Evolutionary conservation across 208 protist species (phyloP).

Genomic region (Leishmania braziliensis): DNA sequence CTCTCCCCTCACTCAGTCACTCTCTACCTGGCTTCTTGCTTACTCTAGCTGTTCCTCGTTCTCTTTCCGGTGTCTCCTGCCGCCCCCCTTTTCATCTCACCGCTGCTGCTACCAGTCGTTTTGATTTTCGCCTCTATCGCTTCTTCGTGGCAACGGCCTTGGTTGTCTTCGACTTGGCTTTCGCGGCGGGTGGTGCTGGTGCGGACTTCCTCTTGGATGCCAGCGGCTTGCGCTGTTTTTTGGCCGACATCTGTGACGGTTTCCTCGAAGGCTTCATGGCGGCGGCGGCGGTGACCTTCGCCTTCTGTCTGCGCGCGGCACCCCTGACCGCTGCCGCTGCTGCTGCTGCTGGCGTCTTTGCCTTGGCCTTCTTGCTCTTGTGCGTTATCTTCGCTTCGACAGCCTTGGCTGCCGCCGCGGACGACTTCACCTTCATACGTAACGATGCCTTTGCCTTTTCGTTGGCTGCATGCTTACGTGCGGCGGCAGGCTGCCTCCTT

Average conservation of each 20-base stretch:
- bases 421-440: not conserved
- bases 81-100: not conserved
- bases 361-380: not conserved
- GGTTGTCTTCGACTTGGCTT: constrained; percentile 5
- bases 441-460: not conserved
- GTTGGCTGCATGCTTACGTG: not conserved
- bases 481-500: not conserved
- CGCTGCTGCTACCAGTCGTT: not conserved
- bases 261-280: not conserved
- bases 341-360: not conserved
- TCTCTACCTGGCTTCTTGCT: not conserved
- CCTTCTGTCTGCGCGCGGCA: not conserved
- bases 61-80: not conserved
- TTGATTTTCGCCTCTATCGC: not conserved
- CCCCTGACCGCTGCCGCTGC: not conserved
- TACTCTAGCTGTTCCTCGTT: too few relatives aligned
- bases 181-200: not conserved
- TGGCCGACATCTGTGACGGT: not conserved
- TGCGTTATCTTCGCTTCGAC: not conserved
- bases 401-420: not conserved
- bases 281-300: not conserved
- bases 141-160: not conserved
- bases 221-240: not conserved
- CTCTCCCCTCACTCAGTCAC: not conserved
- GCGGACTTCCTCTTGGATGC: constrained; percentile 1